Percentiles rank a stretch among this genome's conserved stretches.
Evolutionary conservation across 2,329 filamentous ascomycete species (phyloP).

Genomic region (Polychaeton citri): DNA sequence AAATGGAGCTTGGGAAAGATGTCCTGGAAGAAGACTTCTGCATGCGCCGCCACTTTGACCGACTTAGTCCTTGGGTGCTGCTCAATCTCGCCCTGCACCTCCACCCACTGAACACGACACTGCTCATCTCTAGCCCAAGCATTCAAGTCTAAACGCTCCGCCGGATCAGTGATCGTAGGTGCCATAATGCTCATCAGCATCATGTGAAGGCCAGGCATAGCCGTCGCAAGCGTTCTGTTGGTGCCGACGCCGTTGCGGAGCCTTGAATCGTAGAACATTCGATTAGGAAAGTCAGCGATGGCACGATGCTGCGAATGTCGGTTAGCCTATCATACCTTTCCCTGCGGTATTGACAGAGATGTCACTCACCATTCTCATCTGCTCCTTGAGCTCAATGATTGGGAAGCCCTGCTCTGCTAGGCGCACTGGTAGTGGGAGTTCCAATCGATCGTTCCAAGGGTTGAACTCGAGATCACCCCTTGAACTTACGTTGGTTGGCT

Average conservation of each 20-base stretch:
- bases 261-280: slow-evolving; percentile 3
- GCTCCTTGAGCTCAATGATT: slow-evolving; percentile 5
- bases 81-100: slow-evolving; percentile 4
- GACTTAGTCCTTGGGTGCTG: slow-evolving; percentile 1
- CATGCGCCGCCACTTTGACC: slow-evolving; percentile 3
- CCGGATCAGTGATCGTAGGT: not conserved
- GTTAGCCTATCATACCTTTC: no score
- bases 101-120: slow-evolving; percentile 6
- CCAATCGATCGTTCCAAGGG: slow-evolving; percentile 4
- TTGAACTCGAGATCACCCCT: slow-evolving; percentile 6
- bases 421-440: slow-evolving; percentile 5
- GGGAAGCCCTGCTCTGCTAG: slow-evolving; percentile 6
- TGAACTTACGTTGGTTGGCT: slow-evolving; percentile 7
- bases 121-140: slow-evolving; percentile 1
- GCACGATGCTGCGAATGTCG: not conserved
- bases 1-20: slow-evolving; percentile 5
- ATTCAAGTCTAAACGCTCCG: slow-evolving; percentile 4
- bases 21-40: slow-evolving; percentile 6
- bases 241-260: slow-evolving; percentile 4
- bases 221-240: slow-evolving; percentile 1
- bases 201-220: slow-evolving; percentile 1
- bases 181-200: slow-evolving; percentile 3
- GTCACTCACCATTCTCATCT: slow-evolving; percentile 4
- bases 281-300: slow-evolving; percentile 3
- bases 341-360: not conserved